phyloP scores from a whole-genome alignment of 495 filamentous ascomycete genomes.

The Penicillium longicatenatum region DNA sequence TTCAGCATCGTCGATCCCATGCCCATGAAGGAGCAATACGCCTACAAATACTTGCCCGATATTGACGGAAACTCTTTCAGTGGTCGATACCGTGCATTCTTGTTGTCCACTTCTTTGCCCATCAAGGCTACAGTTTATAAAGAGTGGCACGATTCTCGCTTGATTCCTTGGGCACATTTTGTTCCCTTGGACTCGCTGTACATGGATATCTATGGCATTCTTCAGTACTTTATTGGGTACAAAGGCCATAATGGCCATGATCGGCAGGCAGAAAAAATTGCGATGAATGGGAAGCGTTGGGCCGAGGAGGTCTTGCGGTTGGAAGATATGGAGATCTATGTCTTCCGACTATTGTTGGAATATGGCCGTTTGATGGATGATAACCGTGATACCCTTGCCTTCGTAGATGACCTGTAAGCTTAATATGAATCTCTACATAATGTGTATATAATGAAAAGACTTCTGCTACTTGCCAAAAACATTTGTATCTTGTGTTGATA shows the following conservation, averaged over 20 bases:
- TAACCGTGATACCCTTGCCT: background rate
- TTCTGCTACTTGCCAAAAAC: background rate
- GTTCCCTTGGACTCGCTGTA: slow-evolving; percentile 40
- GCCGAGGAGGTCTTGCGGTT: slow-evolving; percentile 32
- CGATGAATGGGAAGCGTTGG: slow-evolving; percentile 46
- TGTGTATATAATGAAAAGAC: background rate
- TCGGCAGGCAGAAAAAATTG: slow-evolving; percentile 41
- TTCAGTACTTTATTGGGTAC: slow-evolving; percentile 41
- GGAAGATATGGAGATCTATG: slow-evolving; percentile 41
- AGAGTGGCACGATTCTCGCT: slow-evolving; percentile 59
- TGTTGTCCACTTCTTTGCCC: slow-evolving; percentile 41
- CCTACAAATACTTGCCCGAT: slow-evolving; percentile 41
- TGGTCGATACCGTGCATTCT: slow-evolving; percentile 51
- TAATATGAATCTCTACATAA: background rate
- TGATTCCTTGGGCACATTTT: slow-evolving; percentile 60
- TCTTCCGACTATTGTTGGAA: slow-evolving; percentile 39
- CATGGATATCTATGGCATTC: slow-evolving; percentile 45
- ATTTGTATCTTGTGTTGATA: too few species aligned
- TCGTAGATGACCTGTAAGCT: background rate
- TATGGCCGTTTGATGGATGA: background rate
- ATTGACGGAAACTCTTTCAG: slow-evolving; percentile 58
- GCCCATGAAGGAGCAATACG: background rate
- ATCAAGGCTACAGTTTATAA: slow-evolving; percentile 52
- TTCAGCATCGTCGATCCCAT: background rate
- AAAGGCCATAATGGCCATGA: slow-evolving; percentile 33